Percentiles rank a stretch among this genome's conserved stretches.
Evolutionary conservation across 1,139 yeast genomes (phyloP).

Genomic region (Yamadazyma diddensiae): DNA sequence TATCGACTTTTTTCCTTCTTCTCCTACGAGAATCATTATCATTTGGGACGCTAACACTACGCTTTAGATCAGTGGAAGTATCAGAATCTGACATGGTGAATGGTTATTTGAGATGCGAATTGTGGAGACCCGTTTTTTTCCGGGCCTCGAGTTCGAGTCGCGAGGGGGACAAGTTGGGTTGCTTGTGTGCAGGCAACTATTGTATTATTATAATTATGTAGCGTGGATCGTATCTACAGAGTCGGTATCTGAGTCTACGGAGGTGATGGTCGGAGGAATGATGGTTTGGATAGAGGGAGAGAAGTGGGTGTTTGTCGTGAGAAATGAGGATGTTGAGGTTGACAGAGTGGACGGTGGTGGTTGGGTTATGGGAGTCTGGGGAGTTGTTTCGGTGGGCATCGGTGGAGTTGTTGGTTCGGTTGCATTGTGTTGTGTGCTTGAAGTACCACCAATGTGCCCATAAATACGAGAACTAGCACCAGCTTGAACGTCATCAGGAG

Average conservation of each 20-base stretch:
- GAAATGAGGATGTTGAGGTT: conserved; percentile 1
- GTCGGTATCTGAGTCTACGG: too few relatives aligned
- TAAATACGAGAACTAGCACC: too few relatives aligned
- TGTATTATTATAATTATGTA: too few relatives aligned
- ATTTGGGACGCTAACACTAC: background rate
- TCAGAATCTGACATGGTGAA: background rate
- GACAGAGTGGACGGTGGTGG: conserved; percentile 1
- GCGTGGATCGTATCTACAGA: background rate
- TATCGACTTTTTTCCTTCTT: conserved; percentile 55
- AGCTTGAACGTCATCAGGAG: too few relatives aligned
- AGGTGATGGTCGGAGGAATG: background rate
- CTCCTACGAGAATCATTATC: conserved; percentile 12
- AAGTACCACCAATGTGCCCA: too few relatives aligned
- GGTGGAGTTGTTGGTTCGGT: too few relatives aligned
- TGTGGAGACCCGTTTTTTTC: conserved; percentile 5
- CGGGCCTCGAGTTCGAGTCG: conserved; percentile 1
- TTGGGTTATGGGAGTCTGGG: background rate
- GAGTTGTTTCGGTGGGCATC: too few relatives aligned
- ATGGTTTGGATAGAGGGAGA: background rate
- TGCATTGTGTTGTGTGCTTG: too few relatives aligned
- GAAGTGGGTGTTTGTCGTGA: conserved; percentile 3
- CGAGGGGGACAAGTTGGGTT: background rate
- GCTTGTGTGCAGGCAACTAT: too few relatives aligned
- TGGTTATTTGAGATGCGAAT: conserved; percentile 2
- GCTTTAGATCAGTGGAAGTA: background rate